A percentile compares a stretch with the other conserved stretches of the same genome.
These are phyloP conservation scores for Diaporthe citri DNA, from an alignment of 2,329 filamentous ascomycete genomes.

Conservation along the genomic window DNA sequence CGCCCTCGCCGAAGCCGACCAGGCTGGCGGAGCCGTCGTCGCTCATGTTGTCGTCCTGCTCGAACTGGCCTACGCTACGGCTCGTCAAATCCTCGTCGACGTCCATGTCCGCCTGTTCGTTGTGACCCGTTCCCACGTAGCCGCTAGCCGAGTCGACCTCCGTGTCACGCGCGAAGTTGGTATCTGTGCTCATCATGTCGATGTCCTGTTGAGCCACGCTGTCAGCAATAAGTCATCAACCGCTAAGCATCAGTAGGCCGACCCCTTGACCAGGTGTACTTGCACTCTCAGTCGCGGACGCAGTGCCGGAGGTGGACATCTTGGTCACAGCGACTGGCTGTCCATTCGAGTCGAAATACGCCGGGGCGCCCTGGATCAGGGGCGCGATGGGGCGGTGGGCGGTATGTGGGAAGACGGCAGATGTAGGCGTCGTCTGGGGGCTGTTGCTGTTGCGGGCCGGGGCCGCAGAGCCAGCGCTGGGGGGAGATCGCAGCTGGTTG, in stretches of 20 bases:
- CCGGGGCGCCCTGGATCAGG: slow-evolving; percentile 54
- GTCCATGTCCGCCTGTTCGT: slow-evolving; percentile 62
- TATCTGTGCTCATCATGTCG: slow-evolving; percentile 79
- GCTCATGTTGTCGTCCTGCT: slow-evolving; percentile 77
- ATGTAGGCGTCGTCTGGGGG: slow-evolving; percentile 65
- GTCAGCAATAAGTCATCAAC: background rate
- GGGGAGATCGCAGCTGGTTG: slow-evolving; percentile 75
- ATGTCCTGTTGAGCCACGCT: slow-evolving; percentile 57
- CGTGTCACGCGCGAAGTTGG: slow-evolving; percentile 65
- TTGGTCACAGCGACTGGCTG: slow-evolving; percentile 76
- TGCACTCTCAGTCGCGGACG: slow-evolving; percentile 85
- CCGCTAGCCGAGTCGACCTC: slow-evolving; percentile 64
- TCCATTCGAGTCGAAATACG: slow-evolving; percentile 85
- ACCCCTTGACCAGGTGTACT: slow-evolving; percentile 51
- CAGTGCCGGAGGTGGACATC: slow-evolving; percentile 92
- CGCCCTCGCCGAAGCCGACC: slow-evolving; percentile 93
- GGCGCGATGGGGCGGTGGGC: slow-evolving; percentile 49
- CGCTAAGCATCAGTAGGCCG: background rate
- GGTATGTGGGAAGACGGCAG: slow-evolving; percentile 56
- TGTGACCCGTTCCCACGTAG: slow-evolving; percentile 59
- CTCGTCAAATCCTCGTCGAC: slow-evolving; percentile 62
- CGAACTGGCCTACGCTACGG: slow-evolving; percentile 64
- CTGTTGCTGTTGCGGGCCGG: slow-evolving; percentile 49
- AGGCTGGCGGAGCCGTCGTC: slow-evolving; percentile 87
- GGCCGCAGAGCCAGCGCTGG: slow-evolving; percentile 49